Evolutionary conservation across 768 basidiomycete genomes (phyloP).

Genomic region (Phaffia australis): DNA sequence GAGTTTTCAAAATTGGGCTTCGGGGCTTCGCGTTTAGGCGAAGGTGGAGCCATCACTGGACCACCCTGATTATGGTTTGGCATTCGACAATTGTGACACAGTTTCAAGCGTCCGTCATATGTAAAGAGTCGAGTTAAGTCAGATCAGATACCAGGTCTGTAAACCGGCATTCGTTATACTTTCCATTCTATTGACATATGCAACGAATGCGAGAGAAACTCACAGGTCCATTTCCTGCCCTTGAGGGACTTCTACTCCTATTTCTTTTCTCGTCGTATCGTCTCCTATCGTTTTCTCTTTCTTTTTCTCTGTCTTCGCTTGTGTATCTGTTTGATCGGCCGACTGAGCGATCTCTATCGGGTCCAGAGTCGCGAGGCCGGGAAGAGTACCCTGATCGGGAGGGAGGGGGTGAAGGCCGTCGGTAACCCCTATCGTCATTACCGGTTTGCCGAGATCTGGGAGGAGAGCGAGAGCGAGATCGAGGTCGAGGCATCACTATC

Average conservation of each 20-base stretch:
- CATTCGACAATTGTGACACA: conserved; percentile 43
- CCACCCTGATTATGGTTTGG: conserved; percentile 29
- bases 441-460: no score
- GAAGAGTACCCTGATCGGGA: no score
- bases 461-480: no score
- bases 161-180: background rate
- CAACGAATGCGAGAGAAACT: conserved; percentile 15
- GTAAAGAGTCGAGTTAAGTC: conserved; percentile 30
- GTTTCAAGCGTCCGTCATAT: conserved; percentile 39
- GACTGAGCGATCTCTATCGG: no score
- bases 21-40: conserved; percentile 41
- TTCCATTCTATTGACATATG: conserved; percentile 5
- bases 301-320: conserved; percentile 32
- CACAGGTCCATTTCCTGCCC: background rate
- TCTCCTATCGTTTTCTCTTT: conserved; percentile 26
- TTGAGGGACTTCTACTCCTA: conserved; percentile 4
- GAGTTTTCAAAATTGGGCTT: conserved; percentile 86
- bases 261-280: conserved; percentile 27
- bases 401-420: no score
- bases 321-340: conserved; percentile 26
- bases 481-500: no score
- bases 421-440: no score
- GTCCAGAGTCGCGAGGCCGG: no score
- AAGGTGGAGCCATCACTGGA: conserved; percentile 36
- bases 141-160: background rate